Evolutionary conservation across 148 eudicot genomes (phyloP).

Genomic region (Fagopyrum esculentum): DNA sequence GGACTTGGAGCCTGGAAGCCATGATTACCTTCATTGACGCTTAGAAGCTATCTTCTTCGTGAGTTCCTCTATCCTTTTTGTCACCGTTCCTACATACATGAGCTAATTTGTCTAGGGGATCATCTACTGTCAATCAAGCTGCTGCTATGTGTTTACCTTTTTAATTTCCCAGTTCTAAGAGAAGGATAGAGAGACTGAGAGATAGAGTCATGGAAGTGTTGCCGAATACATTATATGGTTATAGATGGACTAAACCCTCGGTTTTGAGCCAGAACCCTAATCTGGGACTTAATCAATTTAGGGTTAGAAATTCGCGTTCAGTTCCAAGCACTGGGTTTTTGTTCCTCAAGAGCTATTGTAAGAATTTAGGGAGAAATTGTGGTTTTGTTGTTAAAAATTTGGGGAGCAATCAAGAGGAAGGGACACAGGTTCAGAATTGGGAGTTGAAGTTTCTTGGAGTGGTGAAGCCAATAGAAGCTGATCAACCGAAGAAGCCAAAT

Average conservation of each 20-base stretch:
- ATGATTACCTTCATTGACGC: not conserved
- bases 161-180: not conserved
- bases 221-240: conserved; percentile 6
- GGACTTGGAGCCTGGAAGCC: not conserved
- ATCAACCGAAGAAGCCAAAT: conserved; percentile 37
- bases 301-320: conserved; percentile 22
- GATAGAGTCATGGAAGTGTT: conserved; percentile 9
- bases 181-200: not conserved
- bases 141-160: no score
- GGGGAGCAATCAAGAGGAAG: conserved; percentile 19
- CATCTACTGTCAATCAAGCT: not conserved
- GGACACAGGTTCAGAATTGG: conserved; percentile 46
- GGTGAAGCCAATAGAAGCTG: conserved; percentile 21
- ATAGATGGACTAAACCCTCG: conserved; percentile 5
- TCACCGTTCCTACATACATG: not conserved
- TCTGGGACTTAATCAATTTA: conserved; percentile 12
- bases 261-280: conserved; percentile 5
- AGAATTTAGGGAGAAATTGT: conserved; percentile 17
- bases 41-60: not conserved
- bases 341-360: conserved; percentile 20
- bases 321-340: conserved; percentile 19
- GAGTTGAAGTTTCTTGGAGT: conserved; percentile 62
- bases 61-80: not conserved
- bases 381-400: conserved; percentile 23
- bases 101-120: not conserved